Conservation (phyloP, 441 rosid genomes). For the Erodium texanum region DNA sequence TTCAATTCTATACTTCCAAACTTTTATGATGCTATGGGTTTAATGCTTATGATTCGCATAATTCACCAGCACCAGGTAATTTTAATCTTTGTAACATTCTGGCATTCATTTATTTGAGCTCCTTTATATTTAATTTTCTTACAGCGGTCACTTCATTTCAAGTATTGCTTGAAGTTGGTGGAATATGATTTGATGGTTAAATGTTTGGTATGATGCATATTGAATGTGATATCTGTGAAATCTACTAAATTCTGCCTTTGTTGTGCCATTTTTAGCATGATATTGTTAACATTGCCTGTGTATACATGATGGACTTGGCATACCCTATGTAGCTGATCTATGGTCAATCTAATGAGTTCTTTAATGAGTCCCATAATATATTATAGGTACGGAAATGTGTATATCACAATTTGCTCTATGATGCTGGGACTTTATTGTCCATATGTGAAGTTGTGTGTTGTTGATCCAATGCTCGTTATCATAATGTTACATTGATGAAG, state of each 20-base stretch:
- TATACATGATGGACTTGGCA: background rate
- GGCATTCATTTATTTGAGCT: background rate
- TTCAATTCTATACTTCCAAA: conserved; percentile 76
- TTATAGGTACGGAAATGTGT: no score
- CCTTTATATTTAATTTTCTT: background rate
- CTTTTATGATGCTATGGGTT: conserved; percentile 94
- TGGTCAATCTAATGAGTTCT: no score
- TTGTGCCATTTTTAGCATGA: background rate
- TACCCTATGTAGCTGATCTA: no score
- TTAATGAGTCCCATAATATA: no score
- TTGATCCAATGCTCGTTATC: no score
- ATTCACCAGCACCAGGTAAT: conserved; percentile 94
- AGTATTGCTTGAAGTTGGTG: background rate
- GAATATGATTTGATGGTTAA: background rate
- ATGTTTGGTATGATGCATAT: background rate
- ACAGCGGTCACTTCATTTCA: background rate
- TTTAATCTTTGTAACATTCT: conserved; percentile 5
- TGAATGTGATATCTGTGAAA: background rate
- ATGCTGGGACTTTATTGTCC: no score
- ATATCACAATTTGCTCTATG: no score
- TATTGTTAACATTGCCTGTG: background rate
- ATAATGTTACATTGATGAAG: no score
- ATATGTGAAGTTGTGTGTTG: no score
- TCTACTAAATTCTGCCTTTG: background rate
- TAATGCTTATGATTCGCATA: conserved; percentile 98